These are phyloP conservation scores for Mortierella antarctica DNA, from an alignment of 192 early-diverging fungal species.

Conservation along the genomic window DNA sequence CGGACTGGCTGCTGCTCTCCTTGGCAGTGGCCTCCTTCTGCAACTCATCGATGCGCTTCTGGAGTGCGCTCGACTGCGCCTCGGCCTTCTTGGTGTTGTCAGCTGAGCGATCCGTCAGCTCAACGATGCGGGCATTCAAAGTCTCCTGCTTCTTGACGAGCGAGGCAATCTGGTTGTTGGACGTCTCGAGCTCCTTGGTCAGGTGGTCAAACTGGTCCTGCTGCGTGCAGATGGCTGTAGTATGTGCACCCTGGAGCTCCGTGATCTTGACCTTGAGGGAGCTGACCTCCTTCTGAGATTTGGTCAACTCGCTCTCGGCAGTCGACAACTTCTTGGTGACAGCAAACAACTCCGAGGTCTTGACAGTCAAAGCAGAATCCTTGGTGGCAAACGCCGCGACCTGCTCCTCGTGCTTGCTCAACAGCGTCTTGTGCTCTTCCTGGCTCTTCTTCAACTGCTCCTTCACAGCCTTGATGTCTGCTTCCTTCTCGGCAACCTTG, in stretches of 20 bases:
- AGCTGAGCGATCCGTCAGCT: slow-evolving; percentile 29
- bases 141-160: slow-evolving; percentile 34
- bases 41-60: slow-evolving; percentile 43
- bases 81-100: slow-evolving; percentile 40
- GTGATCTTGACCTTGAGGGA: slow-evolving; percentile 5
- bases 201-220: slow-evolving; percentile 42
- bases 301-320: slow-evolving; percentile 9
- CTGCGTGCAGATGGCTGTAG: slow-evolving; percentile 10
- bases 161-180: slow-evolving; percentile 33
- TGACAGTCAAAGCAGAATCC: slow-evolving; percentile 22
- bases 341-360: slow-evolving; percentile 16
- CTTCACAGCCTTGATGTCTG: slow-evolving; percentile 19
- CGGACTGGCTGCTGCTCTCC: slow-evolving; percentile 15
- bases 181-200: slow-evolving; percentile 42
- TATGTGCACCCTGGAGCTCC: slow-evolving; percentile 30
- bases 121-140: slow-evolving; percentile 25
- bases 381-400: slow-evolving; percentile 21
- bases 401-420: slow-evolving; percentile 30
- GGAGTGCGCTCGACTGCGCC: slow-evolving; percentile 16
- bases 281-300: slow-evolving; percentile 12
- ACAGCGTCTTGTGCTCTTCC: slow-evolving; percentile 26
- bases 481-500: slow-evolving; percentile 17
- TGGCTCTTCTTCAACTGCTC: slow-evolving; percentile 21
- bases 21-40: slow-evolving; percentile 27
- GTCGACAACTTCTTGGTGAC: slow-evolving; percentile 11